phyloP scores from a whole-genome alignment of 1,139 yeast species.

The Pichia sp. region DNA sequence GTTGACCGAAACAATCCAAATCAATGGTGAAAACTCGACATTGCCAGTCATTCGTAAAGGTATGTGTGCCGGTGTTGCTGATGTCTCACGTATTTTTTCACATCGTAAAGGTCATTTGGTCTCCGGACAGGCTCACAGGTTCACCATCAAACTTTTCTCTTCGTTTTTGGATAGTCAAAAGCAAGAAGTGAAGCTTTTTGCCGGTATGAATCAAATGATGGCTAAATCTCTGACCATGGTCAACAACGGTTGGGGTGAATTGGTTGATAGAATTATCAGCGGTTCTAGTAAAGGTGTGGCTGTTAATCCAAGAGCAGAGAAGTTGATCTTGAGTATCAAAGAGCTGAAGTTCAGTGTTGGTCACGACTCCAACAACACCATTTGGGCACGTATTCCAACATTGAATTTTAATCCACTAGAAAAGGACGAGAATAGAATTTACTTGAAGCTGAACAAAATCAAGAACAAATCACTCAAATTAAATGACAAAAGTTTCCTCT shows the following conservation, averaged over 20 bases:
- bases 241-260: constrained; percentile 87
- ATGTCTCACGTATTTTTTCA: constrained; percentile 72
- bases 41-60: constrained; percentile 60
- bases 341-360: constrained; percentile 46
- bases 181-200: constrained; percentile 18
- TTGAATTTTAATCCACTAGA: constrained; percentile 58
- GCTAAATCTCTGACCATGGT: constrained; percentile 25
- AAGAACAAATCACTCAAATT: constrained; percentile 31
- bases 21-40: constrained; percentile 6
- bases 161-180: constrained; percentile 35
- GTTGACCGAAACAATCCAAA: constrained; percentile 44
- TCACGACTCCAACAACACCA: constrained; percentile 23
- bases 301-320: constrained; percentile 74
- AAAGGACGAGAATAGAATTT: constrained; percentile 51
- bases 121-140: constrained; percentile 61
- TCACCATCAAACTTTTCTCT: constrained; percentile 64
- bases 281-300: constrained; percentile 79
- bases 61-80: constrained; percentile 84
- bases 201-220: constrained; percentile 26
- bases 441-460: constrained; percentile 49
- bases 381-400: constrained; percentile 53
- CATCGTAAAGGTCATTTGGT: constrained; percentile 51
- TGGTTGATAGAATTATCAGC: constrained; percentile 67
- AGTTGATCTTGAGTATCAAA: constrained; percentile 60
- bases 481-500: constrained; percentile 23